Evolutionary conservation across 2,329 filamentous ascomycete species (phyloP).

Genomic region (Ophidiomyces ophidiicola): DNA sequence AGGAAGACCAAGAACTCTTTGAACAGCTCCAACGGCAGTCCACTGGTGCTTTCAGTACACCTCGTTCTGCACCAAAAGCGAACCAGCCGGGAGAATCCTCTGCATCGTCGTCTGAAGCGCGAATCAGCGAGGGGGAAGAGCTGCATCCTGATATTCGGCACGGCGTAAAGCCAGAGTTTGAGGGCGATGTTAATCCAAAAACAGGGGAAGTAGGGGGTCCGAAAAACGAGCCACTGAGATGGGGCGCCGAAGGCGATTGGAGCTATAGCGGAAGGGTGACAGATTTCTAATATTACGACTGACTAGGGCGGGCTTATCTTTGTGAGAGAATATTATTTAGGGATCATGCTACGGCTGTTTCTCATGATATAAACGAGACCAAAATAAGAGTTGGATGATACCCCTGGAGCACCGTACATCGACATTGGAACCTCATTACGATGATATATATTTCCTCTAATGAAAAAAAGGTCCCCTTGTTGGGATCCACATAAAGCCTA

Average conservation of each 20-base stretch:
- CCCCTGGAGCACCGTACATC: too few relatives aligned
- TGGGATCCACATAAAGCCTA: too few relatives aligned
- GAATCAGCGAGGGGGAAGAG: slow-evolving; percentile 42
- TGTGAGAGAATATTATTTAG: too few relatives aligned
- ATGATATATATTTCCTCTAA: too few relatives aligned
- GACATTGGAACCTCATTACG: too few relatives aligned
- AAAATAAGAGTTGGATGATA: too few relatives aligned
- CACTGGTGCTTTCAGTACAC: slow-evolving; percentile 66
- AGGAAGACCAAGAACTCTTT: slow-evolving; percentile 80
- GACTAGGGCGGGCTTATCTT: neutral
- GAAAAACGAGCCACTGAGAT: slow-evolving; percentile 89
- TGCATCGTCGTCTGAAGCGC: slow-evolving; percentile 17
- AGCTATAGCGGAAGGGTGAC: slow-evolving; percentile 92
- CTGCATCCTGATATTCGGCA: slow-evolving; percentile 58
- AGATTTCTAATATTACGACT: slow-evolving; percentile 51
- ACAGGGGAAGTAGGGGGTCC: slow-evolving; percentile 93
- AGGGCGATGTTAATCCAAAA: slow-evolving; percentile 80
- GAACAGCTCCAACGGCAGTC: slow-evolving; percentile 70
- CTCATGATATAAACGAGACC: too few relatives aligned
- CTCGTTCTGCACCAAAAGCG: slow-evolving; percentile 31
- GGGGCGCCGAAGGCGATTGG: slow-evolving; percentile 69
- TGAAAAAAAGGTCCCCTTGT: too few relatives aligned
- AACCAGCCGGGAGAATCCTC: slow-evolving; percentile 37
- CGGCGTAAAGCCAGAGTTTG: slow-evolving; percentile 80
- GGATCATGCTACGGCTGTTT: too few relatives aligned